Conservation (phyloP, 257 asterid species). For the Solanum tacnaense region DNA sequence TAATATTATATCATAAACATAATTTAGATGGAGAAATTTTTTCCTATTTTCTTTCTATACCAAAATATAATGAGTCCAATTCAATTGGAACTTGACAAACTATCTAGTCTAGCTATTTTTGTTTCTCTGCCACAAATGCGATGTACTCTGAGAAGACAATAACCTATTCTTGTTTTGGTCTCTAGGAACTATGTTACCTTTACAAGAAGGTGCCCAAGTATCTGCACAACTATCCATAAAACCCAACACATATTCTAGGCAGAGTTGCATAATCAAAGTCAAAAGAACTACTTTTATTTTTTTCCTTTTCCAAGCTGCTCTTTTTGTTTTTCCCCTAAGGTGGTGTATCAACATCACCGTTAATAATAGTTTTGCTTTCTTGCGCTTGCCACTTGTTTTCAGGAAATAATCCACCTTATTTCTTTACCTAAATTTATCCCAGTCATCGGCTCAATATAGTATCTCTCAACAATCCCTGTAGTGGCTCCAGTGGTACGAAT, state of each 20-base stretch:
- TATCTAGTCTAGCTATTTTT: background rate
- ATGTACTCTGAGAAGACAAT: background rate
- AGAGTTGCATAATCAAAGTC: no score
- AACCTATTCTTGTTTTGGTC: background rate
- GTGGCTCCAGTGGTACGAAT: background rate
- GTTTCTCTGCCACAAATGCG: background rate
- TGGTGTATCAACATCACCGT: background rate
- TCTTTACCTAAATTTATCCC: background rate
- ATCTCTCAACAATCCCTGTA: background rate
- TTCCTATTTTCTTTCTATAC: background rate
- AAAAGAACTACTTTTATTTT: no score
- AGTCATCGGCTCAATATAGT: no score
- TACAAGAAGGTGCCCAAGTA: no score
- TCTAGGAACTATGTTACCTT: no score
- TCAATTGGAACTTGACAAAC: background rate
- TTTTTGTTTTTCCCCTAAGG: background rate
- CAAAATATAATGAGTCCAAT: background rate
- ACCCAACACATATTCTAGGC: no score
- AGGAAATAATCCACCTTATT: background rate
- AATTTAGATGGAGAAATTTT: background rate
- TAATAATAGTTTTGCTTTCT: background rate
- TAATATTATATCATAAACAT: background rate
- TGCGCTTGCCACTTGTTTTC: background rate
- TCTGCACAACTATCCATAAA: no score
- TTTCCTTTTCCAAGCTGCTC: no score